These are phyloP conservation scores for Microcyclospora tardicrescens DNA, from an alignment of 2,329 filamentous ascomycete genomes.

Conservation along the genomic window DNA sequence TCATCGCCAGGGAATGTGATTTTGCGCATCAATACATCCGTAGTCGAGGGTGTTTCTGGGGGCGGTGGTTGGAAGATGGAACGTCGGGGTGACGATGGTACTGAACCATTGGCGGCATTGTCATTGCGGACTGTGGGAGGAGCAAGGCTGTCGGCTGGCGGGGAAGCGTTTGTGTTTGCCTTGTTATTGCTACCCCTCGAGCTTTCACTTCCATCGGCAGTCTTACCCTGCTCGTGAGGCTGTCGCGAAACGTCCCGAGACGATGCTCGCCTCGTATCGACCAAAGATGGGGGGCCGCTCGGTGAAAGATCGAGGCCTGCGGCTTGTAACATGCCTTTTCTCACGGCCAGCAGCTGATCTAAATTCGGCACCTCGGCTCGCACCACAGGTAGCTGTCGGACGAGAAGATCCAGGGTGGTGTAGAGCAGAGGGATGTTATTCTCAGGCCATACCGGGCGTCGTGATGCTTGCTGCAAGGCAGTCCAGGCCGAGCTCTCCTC, in stretches of 20 bases:
- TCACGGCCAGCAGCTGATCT: slow-evolving; percentile 34
- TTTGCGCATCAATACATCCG: slow-evolving; percentile 22
- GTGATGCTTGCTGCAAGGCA: slow-evolving; percentile 20
- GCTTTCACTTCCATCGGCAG: not conserved
- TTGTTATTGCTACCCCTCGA: slow-evolving; percentile 2
- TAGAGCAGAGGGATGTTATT: slow-evolving; percentile 28
- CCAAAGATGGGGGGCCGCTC: slow-evolving; percentile 11
- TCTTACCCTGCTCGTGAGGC: not conserved
- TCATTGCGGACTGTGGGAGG: not conserved
- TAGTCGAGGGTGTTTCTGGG: slow-evolving; percentile 22
- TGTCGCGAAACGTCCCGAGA: slow-evolving; percentile 6
- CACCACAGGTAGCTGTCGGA: slow-evolving; percentile 30
- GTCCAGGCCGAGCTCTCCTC: slow-evolving; percentile 21
- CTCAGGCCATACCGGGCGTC: slow-evolving; percentile 24
- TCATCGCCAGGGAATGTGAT: slow-evolving; percentile 11
- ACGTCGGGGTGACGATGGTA: not conserved
- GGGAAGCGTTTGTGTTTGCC: slow-evolving; percentile 7
- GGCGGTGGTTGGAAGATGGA: slow-evolving; percentile 23
- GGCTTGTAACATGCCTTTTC: slow-evolving; percentile 38
- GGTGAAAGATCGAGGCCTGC: slow-evolving; percentile 28
- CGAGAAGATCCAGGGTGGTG: slow-evolving; percentile 28
- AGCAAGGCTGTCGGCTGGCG: slow-evolving; percentile 1
- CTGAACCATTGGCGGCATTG: not conserved
- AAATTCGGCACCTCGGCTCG: slow-evolving; percentile 33
- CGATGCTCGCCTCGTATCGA: slow-evolving; percentile 6